Percentiles rank a stretch among this genome's conserved stretches.
phyloP scores from a whole-genome alignment of 257 asterid species.

The Avicennia marina region DNA sequence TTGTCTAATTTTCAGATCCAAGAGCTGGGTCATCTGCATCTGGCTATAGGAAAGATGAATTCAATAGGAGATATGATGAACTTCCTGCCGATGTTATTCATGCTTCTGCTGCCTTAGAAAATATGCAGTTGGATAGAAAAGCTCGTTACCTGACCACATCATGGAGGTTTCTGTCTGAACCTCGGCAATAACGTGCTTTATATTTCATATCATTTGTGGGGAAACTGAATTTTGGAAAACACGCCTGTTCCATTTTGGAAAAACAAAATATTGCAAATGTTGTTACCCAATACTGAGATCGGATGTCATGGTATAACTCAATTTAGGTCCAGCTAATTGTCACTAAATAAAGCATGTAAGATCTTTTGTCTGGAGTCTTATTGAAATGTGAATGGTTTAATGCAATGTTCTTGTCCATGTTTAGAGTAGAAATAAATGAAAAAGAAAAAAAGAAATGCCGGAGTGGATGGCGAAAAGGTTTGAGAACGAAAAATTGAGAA shows the following conservation, averaged over 20 bases:
- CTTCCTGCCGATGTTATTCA: constrained; percentile 68
- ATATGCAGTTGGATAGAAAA: constrained; percentile 92
- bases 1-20: constrained; percentile 52
- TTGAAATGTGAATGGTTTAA: too few relatives aligned
- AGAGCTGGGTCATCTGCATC: constrained; percentile 83
- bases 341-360: too few relatives aligned
- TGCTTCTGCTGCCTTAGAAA: constrained; percentile 86
- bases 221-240: too few relatives aligned
- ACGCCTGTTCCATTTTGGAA: not conserved
- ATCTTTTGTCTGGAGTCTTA: too few relatives aligned
- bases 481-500: too few relatives aligned
- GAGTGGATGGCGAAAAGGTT: too few relatives aligned
- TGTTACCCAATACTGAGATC: too few relatives aligned
- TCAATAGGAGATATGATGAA: constrained; percentile 82
- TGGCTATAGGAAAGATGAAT: constrained; percentile 89
- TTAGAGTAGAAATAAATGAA: too few relatives aligned
- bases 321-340: too few relatives aligned
- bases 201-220: not conserved
- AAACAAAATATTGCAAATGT: not conserved
- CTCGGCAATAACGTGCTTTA: constrained; percentile 1
- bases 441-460: too few relatives aligned
- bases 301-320: too few relatives aligned
- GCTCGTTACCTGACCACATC: constrained; percentile 76
- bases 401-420: too few relatives aligned
- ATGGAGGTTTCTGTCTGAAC: constrained; percentile 62